Evolutionary conservation across 139 green algal genomes (phyloP), one percentile per base, ranked within the genome.

Genomic region (Volvox reticuliferus): DNA sequence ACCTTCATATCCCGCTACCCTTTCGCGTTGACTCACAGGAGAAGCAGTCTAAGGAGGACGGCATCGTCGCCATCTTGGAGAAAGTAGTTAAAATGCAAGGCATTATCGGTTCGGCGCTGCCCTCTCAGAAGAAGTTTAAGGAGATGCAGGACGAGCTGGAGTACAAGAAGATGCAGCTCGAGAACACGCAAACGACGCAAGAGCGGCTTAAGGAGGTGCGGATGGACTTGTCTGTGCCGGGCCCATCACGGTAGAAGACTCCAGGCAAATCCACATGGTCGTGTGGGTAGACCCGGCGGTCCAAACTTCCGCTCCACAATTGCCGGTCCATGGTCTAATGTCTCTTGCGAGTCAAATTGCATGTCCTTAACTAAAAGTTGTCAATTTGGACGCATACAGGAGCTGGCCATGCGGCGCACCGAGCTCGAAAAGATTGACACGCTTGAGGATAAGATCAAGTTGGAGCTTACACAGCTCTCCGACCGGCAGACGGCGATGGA

Each of bases 141-240:
- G 91, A 96, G 90, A 95, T 96, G 92, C 92, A 96, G 89, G 93
- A 95, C 50, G 95, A 97, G 95, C 95, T 97, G 26, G 92, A 95
- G 86, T 96, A 97, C 92, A 96, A 96, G 91, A 94, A 96, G 92
- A 95, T 95, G 93, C 93, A 95, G 88, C 93, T 95, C 62, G 93
- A 95, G 84, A 95, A 92, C 88, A 95, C 93, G n/a, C 93, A 95
- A 87, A 92, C 88, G 35, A 95, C 93, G 33, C 91, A 93, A 71
- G 91, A 93, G 88, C 88, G 93, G 21, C 84, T 95, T n/a, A 93
- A 93, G 84, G 93, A 95, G 85, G 85, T 89, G 68, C 67, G 44
- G 5, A 55, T 55, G 9, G 44, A 55, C 44, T 55, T 55, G 9
- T 55, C 44, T 55, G 44, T 55, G 9, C 44, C 44, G 44, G 5